Evolutionary conservation across 2,329 filamentous ascomycete species (phyloP), one percentile per base, ranked within the genome.

Genomic region (Colletotrichum nymphaeae): DNA sequence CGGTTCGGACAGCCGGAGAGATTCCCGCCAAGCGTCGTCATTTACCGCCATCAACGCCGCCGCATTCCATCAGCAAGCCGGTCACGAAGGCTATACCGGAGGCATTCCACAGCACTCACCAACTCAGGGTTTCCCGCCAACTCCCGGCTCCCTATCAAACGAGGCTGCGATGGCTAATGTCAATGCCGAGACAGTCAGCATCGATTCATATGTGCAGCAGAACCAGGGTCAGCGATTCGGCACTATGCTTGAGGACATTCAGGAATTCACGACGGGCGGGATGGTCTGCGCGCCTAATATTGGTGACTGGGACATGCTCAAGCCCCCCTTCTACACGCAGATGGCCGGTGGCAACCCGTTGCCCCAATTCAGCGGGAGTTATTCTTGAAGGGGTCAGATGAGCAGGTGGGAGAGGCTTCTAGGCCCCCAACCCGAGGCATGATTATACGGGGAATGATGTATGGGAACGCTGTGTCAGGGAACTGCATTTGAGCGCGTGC

Each of bases 31-130:
- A 37, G 76, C 78, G 3, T 77, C 79, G 5, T 78, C 82, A 3
- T 85, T 85, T 73, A 85, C 81, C 6, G 82, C 84, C 7, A 85
- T 85, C 74, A 85, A 86, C 70, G 24, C 60, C n/a, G 52, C 52
- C 28, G 30, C 57, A 5, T 57, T 52, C 30, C 16, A 49, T 19
- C 22, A 30, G 14, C 62, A 46, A 35, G 26, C 32, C 12, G 46
- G 55, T 1, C 22, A 26, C 30, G 71, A 70, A 6, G 71, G 67
- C 12, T 66, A 56, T 60, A 32, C n/a, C 26, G 35, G 67, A 62
- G 26, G 53, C 19, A 52, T 65, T 19, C n/a, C 57, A 11, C 63
- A 67, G 16, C 68, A 68, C n/a, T 74, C 72, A 35, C 72, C 72
- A 24, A 63, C 68, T 5, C 68, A 72, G n/a, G 12, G 42, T 6